Percentiles rank a stretch among this genome's conserved stretches.
Conservation (phyloP, 139 green algal genomes). For the Klebsormidium nitens region DNA sequence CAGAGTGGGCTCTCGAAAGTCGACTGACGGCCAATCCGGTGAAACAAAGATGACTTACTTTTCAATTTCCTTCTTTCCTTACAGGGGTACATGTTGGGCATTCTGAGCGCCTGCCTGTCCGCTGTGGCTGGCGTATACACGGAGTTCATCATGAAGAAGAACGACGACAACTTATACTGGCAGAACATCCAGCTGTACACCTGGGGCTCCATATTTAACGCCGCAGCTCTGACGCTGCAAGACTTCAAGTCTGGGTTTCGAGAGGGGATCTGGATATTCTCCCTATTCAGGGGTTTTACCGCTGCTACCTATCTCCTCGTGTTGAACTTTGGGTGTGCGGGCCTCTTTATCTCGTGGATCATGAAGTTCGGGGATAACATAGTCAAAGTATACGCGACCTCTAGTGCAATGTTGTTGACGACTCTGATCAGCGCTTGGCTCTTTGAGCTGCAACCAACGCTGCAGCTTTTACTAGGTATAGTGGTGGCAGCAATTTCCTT, state of each 20-base stretch:
- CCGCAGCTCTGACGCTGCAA: neutral
- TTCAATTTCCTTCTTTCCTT: too few relatives aligned
- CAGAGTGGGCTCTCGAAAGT: too few relatives aligned
- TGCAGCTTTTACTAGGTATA: conserved; percentile 57
- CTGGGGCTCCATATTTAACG: conserved; percentile 16
- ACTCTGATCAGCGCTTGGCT: conserved; percentile 45
- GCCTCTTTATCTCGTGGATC: conserved; percentile 54
- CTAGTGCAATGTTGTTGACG: conserved; percentile 63
- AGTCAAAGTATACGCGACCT: conserved; percentile 61
- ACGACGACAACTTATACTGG: conserved; percentile 41
- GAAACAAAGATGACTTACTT: too few relatives aligned
- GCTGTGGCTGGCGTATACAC: conserved; percentile 38
- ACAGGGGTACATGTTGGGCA: conserved; percentile 16
- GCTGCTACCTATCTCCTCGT: conserved; percentile 52
- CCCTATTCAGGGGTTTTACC: conserved; percentile 46
- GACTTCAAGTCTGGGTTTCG: neutral
- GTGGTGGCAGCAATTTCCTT: conserved; percentile 46
- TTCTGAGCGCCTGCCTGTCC: conserved; percentile 10
- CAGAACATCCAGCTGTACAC: conserved; percentile 47
- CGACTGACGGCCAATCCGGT: too few relatives aligned
- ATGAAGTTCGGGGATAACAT: conserved; percentile 72
- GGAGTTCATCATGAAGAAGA: conserved; percentile 40
- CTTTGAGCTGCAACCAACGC: conserved; percentile 48
- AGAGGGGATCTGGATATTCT: conserved; percentile 4
- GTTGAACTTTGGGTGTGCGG: conserved; percentile 49